Evolutionary conservation across 176 grass and related monocot genomes (phyloP).

Genomic region (Aegilops speltoides): DNA sequence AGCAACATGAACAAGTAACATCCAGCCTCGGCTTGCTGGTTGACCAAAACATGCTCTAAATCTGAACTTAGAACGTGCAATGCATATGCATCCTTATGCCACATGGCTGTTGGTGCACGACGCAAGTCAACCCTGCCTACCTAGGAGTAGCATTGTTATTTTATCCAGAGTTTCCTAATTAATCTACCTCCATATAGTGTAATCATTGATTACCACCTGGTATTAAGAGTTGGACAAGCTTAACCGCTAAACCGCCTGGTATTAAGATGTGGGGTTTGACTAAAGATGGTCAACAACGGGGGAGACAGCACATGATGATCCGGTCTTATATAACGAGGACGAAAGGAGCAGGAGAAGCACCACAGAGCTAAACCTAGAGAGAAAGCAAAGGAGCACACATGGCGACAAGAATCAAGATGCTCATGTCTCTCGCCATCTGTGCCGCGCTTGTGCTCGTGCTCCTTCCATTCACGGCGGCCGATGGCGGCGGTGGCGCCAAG

Average conservation of each 20-base stretch:
- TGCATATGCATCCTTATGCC: background rate
- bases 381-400: background rate
- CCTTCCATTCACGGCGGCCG: background rate
- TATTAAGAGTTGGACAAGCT: no score
- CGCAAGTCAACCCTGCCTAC: conserved; percentile 18
- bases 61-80: conserved; percentile 1
- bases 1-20: background rate
- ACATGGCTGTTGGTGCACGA: background rate
- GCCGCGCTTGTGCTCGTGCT: background rate
- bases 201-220: no score
- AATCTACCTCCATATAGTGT: background rate
- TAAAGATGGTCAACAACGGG: no score
- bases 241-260: no score
- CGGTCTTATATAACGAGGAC: no score
- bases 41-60: background rate
- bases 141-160: background rate
- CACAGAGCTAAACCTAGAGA: no score
- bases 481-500: background rate
- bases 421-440: background rate
- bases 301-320: no score
- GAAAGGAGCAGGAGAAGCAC: no score
- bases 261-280: no score
- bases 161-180: background rate
- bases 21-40: background rate
- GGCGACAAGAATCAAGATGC: background rate